A percentile compares a stretch with the other conserved stretches of the same genome.
Evolutionary conservation across 139 green algal species (phyloP).

Genomic region (Pleodorina starrii): DNA sequence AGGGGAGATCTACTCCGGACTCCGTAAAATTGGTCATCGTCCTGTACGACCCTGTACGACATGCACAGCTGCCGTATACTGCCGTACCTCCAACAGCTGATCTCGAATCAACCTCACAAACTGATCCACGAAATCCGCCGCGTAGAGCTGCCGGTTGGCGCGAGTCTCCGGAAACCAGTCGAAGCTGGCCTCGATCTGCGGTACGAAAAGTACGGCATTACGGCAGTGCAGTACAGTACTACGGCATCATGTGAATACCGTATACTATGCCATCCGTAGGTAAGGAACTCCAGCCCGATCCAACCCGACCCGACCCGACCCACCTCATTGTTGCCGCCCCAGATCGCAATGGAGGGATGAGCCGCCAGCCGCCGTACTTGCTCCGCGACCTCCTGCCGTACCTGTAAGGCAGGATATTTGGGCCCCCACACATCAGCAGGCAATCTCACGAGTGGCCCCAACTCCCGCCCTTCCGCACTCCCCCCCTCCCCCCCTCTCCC

Average conservation of each 20-base stretch:
- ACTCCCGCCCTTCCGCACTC: too few species aligned
- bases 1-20: too few species aligned
- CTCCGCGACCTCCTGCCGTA: slow-evolving; percentile 61
- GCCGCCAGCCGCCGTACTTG: slow-evolving; percentile 72
- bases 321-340: slow-evolving; percentile 83
- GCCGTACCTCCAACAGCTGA: background rate
- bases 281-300: background rate
- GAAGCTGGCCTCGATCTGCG: slow-evolving; percentile 64
- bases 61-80: background rate
- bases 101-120: slow-evolving; percentile 71
- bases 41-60: too few species aligned
- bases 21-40: too few species aligned
- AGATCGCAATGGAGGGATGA: slow-evolving; percentile 80
- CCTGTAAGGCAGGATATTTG: too few species aligned
- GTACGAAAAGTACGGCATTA: background rate
- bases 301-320: background rate
- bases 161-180: slow-evolving; percentile 61
- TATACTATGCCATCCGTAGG: background rate
- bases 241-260: too few species aligned
- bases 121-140: slow-evolving; percentile 70
- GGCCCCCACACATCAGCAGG: too few species aligned
- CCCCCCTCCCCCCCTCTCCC: too few species aligned
- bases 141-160: slow-evolving; percentile 69
- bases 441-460: too few species aligned
- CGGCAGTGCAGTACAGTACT: too few species aligned